Percentiles rank a stretch among this genome's conserved stretches.
Conservation (phyloP, 495 filamentous ascomycete species). For the Neurospora sp. region DNA sequence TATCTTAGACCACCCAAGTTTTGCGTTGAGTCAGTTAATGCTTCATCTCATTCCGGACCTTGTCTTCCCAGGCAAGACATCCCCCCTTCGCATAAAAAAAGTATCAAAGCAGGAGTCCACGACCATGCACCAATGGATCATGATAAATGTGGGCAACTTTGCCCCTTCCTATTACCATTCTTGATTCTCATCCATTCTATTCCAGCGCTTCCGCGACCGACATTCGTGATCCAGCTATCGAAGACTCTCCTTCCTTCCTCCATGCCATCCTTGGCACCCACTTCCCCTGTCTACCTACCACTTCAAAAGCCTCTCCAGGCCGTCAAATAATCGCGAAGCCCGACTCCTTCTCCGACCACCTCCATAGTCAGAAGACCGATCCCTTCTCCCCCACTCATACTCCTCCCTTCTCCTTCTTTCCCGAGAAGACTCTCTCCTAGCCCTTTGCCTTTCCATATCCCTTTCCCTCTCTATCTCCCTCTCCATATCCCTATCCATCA, state of each 20-base stretch:
- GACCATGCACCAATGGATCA: background rate
- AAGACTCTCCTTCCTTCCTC: background rate
- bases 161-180: background rate
- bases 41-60: background rate
- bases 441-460: background rate
- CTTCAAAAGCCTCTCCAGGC: background rate
- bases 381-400: background rate
- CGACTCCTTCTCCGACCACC: background rate
- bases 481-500: background rate
- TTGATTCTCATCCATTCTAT: background rate
- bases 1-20: background rate
- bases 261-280: background rate
- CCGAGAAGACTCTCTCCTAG: background rate
- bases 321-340: background rate
- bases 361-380: background rate
- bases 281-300: background rate
- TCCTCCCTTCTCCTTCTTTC: background rate
- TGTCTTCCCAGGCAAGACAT: background rate
- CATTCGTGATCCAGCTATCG: background rate
- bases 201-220: background rate
- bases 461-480: background rate
- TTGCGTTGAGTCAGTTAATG: background rate
- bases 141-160: background rate
- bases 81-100: background rate
- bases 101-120: background rate